Conservation (phyloP, 345 rosid species). For the Carallia brachiata region DNA sequence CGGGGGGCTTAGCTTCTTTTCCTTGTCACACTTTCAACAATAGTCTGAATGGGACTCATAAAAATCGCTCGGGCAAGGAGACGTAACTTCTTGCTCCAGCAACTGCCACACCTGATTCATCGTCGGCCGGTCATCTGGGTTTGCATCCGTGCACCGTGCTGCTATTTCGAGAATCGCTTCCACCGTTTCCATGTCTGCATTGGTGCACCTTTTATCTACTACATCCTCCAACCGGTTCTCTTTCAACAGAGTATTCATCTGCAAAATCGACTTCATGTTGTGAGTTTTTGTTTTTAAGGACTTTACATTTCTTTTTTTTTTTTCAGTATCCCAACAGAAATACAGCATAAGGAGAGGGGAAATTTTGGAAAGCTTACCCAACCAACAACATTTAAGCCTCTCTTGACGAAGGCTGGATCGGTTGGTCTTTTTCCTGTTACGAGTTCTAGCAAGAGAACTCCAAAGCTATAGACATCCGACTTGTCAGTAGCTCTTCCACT, state of each 20-base stretch:
- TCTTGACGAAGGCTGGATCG: constrained; percentile 68
- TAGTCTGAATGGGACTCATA: constrained; percentile 86
- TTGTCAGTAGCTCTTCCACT: constrained; percentile 94
- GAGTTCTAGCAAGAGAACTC: constrained; percentile 88
- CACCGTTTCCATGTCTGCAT: constrained; percentile 59
- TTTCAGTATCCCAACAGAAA: too few species aligned
- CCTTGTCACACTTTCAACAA: constrained; percentile 27
- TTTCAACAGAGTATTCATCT: constrained; percentile 80
- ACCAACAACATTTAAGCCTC: constrained; percentile 89
- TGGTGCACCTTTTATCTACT: constrained; percentile 63
- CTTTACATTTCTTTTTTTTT: too few species aligned
- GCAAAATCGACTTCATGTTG: background rate
- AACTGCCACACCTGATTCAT: constrained; percentile 89
- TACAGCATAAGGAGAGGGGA: background rate
- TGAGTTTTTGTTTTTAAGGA: too few species aligned
- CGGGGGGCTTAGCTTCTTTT: too few species aligned
- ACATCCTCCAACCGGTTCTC: constrained; percentile 73
- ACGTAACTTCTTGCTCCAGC: constrained; percentile 89
- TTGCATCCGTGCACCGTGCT: constrained; percentile 72
- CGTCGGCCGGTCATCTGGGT: constrained; percentile 72
- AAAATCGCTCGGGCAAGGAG: constrained; percentile 85
- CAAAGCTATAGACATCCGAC: constrained; percentile 94
- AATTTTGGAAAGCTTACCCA: constrained; percentile 57
- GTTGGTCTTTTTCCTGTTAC: constrained; percentile 91
- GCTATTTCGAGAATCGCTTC: constrained; percentile 87